A percentile compares a stretch with the other conserved stretches of the same genome.
Conservation (phyloP, 2,329 filamentous ascomycete genomes). For the Diaporthe velutina region DNA sequence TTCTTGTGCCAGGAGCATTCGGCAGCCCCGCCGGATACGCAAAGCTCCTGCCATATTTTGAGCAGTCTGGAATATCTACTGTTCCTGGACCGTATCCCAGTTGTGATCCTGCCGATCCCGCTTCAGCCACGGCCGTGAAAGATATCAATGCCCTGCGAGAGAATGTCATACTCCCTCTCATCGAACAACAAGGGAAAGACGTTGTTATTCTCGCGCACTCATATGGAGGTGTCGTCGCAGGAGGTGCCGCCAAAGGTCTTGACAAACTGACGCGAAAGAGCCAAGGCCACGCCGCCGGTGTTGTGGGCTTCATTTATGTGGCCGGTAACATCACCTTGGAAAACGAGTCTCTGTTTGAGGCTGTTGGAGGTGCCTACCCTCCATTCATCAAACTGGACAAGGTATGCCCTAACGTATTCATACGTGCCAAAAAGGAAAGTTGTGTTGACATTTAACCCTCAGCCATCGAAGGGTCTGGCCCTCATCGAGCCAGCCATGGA, state of each 20-base stretch:
- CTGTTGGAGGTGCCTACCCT: background rate
- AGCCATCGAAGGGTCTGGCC: background rate
- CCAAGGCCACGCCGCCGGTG: background rate
- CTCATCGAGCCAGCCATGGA: background rate
- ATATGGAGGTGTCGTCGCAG: background rate
- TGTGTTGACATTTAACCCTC: too few relatives aligned
- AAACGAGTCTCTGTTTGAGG: background rate
- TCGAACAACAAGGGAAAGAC: background rate
- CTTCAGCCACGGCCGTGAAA: background rate
- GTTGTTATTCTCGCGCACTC: background rate
- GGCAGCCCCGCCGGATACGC: background rate
- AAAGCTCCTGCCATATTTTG: background rate
- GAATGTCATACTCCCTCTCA: background rate
- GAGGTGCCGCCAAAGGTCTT: background rate
- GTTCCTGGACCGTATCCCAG: background rate
- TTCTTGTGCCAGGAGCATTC: background rate
- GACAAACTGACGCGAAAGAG: background rate
- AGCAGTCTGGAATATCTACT: background rate
- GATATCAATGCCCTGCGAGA: background rate
- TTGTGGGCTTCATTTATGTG: background rate
- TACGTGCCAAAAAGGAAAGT: background rate
- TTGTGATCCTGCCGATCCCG: background rate
- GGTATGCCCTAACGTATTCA: background rate
- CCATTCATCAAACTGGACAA: background rate
- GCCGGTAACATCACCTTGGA: background rate